Evolutionary conservation across 345 rosid species (phyloP), one percentile per base, ranked within the genome.

Genomic region (Moricandia arvensis): DNA sequence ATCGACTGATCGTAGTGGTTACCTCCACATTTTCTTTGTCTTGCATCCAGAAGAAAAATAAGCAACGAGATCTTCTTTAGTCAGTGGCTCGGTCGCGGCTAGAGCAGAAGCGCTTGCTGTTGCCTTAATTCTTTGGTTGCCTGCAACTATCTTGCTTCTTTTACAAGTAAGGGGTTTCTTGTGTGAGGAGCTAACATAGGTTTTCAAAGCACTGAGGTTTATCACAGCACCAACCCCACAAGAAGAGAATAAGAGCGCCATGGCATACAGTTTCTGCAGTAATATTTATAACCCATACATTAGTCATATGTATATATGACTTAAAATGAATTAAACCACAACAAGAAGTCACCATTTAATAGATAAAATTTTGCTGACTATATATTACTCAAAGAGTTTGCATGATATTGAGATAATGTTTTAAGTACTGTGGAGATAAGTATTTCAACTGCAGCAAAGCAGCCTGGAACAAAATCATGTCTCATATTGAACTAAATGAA

Each of bases 211-310:
- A 24, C 33, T 11, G 31, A 57, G 1, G 31, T 57, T 24, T 6
- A 57, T 26, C 13, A 24, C 15, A 57, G 60, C 33, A 57, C 60
- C 33, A 24, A 24, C 15, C 7, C 60, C 60, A 26, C 33, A 57
- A 57, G 60, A 26, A 24, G 15, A 57, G 60, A 24, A 27, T 57
- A 57, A 13, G 12, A 24, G 31, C 60, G 60, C 60, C 60, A 57
- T 57, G 33, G 15, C 10, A 10, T 53, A 17, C 24, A 57, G 60
- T 57, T 57, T 31, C 60, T 68, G 71, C 66, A 81, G 51, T 33
- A 13, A 54, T 29, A 63, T 12, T 65, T 31, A 31, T 60, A 7
- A 59, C 21, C 18, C 21, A 27, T 10, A 55, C 13, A 3, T 55
- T 10, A 55, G 60, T 21, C 6, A 49, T 49, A 49, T 49, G 15